These are phyloP conservation scores for Fraxinus anomala DNA, from an alignment of 257 asterid genomes.

Conservation along the genomic window DNA sequence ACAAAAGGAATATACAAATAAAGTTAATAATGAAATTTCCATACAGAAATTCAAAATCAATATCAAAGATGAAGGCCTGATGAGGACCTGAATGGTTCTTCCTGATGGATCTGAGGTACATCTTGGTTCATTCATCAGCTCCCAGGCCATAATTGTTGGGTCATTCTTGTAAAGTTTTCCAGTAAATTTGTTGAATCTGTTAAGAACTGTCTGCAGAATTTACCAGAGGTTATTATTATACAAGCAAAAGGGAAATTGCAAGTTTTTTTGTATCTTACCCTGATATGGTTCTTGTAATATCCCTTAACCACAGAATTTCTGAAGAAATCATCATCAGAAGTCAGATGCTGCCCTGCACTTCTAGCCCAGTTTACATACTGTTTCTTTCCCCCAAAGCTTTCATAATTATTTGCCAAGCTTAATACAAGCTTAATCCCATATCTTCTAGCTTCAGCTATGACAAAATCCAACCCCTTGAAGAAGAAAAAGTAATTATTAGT, in stretches of 20 bases:
- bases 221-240: not conserved
- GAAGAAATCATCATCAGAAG: constrained; percentile 88
- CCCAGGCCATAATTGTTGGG: constrained; percentile 99
- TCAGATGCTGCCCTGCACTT: constrained; percentile 58
- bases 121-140: constrained; percentile 94
- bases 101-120: constrained; percentile 90
- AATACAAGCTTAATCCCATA: constrained; percentile 69
- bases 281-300: constrained; percentile 71
- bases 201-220: constrained; percentile 62
- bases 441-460: constrained; percentile 74
- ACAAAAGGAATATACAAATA: not conserved
- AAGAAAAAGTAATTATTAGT: not conserved
- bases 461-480: constrained; percentile 90
- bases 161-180: constrained; percentile 80
- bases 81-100: constrained; percentile 68
- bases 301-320: constrained; percentile 62
- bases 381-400: constrained; percentile 82
- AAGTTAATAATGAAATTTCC: not conserved
- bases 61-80: not conserved
- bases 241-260: no score
- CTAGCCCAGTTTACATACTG: constrained; percentile 94
- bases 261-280: constrained; percentile 35
- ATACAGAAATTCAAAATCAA: not conserved
- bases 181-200: constrained; percentile 58
- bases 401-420: constrained; percentile 81